Percentiles rank a stretch among this genome's conserved stretches.
phyloP scores from a whole-genome alignment of 148 eudicot genomes.

The Rhododendron molle region DNA sequence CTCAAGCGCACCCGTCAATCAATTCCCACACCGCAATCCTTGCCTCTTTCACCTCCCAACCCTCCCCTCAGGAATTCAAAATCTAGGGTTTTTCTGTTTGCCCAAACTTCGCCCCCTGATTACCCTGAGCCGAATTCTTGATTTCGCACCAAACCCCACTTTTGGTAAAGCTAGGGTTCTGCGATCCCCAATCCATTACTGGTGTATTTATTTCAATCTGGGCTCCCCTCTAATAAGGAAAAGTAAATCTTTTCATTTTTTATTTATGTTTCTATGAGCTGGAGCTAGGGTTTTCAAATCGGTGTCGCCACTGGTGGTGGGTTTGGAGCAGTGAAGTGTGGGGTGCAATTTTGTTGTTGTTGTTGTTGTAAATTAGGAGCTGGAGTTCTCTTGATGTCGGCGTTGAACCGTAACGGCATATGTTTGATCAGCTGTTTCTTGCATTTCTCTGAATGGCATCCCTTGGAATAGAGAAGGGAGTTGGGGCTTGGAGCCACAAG shows the following conservation, averaged over 20 bases:
- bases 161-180: background rate
- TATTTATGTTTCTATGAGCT: background rate
- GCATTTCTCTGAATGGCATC: slow-evolving; percentile 65
- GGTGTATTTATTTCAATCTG: background rate
- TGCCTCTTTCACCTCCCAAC: background rate
- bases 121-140: background rate
- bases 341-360: background rate
- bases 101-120: background rate
- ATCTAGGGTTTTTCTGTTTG: background rate
- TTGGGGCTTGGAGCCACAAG: slow-evolving; percentile 17
- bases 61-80: background rate
- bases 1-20: background rate
- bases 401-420: slow-evolving; percentile 29
- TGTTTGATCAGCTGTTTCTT: slow-evolving; percentile 39
- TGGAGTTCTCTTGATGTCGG: slow-evolving; percentile 36
- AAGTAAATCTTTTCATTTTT: background rate
- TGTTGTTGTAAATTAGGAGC: background rate
- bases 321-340: background rate
- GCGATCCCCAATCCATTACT: background rate
- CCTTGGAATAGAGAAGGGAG: slow-evolving; percentile 35
- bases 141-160: background rate
- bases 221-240: background rate
- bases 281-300: slow-evolving; percentile 6
- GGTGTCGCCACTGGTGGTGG: background rate
- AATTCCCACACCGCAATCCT: background rate